phyloP scores from a whole-genome alignment of 768 basidiomycete genomes.

The Sporobolomyces roseus region DNA sequence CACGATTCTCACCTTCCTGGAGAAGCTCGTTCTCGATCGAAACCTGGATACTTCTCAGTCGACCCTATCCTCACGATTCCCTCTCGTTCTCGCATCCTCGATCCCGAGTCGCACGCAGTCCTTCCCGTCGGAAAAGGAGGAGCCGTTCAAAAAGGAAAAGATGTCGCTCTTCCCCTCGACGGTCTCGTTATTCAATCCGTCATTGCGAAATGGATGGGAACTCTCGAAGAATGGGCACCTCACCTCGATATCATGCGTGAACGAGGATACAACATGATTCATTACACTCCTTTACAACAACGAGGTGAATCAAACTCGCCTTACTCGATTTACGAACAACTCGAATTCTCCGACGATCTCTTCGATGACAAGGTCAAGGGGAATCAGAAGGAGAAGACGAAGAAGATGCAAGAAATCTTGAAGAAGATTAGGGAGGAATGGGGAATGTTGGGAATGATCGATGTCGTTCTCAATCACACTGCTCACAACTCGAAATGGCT shows the following conservation, averaged over 20 bases:
- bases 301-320: conserved; percentile 85
- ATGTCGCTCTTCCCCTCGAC: conserved; percentile 74
- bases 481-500: conserved; percentile 92
- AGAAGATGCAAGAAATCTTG: conserved; percentile 53
- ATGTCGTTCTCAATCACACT: conserved; percentile 96
- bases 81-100: conserved; percentile 69
- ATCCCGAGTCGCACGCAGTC: conserved; percentile 50
- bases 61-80: conserved; percentile 80
- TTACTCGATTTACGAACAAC: conserved; percentile 87
- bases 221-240: conserved; percentile 67
- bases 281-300: conserved; percentile 92
- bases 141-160: conserved; percentile 51
- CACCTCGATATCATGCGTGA: conserved; percentile 79
- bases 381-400: conserved; percentile 44
- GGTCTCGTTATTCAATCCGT: conserved; percentile 83
- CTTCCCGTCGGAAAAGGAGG: conserved; percentile 57
- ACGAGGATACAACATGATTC: conserved; percentile 96
- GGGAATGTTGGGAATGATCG: conserved; percentile 82
- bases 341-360: conserved; percentile 71
- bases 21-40: conserved; percentile 67
- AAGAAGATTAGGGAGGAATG: conserved; percentile 73
- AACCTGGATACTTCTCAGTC: conserved; percentile 88
- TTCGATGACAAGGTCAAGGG: conserved; percentile 51
- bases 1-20: conserved; percentile 55
- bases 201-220: conserved; percentile 98